These are phyloP conservation scores for Leishmania tropica DNA, from an alignment of 208 protist species.

Conservation along the genomic window DNA sequence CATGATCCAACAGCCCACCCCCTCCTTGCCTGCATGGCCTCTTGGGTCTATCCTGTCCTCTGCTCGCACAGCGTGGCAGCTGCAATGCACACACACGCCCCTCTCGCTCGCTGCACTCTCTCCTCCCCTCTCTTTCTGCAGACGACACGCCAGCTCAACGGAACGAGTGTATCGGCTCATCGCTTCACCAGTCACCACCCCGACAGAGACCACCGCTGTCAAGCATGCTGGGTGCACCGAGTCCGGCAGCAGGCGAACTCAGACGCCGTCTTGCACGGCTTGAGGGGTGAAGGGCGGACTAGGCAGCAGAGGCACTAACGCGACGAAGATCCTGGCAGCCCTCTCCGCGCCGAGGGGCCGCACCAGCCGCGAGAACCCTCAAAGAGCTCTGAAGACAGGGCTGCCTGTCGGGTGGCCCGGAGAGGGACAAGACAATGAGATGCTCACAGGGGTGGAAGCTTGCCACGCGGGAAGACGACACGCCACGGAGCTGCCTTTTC, in stretches of 20 bases:
- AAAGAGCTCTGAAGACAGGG: not conserved
- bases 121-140: not conserved
- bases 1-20: not conserved
- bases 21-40: not conserved
- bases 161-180: not conserved
- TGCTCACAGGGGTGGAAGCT: not conserved
- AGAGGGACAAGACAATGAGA: no score
- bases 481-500: no score
- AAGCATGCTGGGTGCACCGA: not conserved
- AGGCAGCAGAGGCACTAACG: not conserved
- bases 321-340: not conserved
- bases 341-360: not conserved
- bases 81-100: not conserved
- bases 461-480: not conserved
- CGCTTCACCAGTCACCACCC: not conserved
- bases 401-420: not conserved
- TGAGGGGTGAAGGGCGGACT: not conserved
- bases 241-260: not conserved
- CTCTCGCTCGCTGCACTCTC: not conserved
- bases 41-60: not conserved
- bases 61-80: not conserved
- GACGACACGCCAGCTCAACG: not conserved
- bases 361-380: not conserved
- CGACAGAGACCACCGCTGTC: not conserved
- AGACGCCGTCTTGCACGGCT: not conserved